Evolutionary conservation across 1,284 basidiomycete genomes (phyloP).

Genomic region (Cryptococcus jaspeensis): DNA sequence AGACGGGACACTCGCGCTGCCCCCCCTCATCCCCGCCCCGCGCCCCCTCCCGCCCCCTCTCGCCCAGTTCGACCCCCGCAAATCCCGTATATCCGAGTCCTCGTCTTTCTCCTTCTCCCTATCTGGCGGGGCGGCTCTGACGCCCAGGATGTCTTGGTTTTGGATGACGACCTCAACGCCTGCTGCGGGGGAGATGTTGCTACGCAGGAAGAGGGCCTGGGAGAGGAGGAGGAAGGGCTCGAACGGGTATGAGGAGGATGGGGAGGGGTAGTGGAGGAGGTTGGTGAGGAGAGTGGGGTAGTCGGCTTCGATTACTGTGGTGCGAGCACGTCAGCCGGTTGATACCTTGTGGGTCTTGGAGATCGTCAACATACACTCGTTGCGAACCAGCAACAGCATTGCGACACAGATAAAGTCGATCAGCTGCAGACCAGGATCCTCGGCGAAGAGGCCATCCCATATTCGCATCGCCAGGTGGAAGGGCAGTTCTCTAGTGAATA

Average conservation of each 20-base stretch:
- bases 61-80: not conserved
- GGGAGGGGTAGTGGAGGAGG: conserved; percentile 74
- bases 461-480: conserved; percentile 67
- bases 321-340: conserved; percentile 11
- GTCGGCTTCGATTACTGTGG: conserved; percentile 74
- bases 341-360: not conserved
- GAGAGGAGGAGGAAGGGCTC: conserved; percentile 65
- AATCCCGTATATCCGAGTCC: not conserved
- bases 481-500: conserved; percentile 86
- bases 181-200: conserved; percentile 67
- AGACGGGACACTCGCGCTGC: not conserved
- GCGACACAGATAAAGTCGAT: conserved; percentile 82
- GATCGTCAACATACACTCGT: conserved; percentile 61
- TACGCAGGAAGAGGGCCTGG: conserved; percentile 75
- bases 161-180: conserved; percentile 74
- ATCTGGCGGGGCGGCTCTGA: conserved; percentile 52
- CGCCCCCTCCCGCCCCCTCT: conserved; percentile 5
- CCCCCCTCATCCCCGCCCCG: not conserved
- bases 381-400: conserved; percentile 88
- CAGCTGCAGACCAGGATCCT: conserved; percentile 66
- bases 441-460: conserved; percentile 90
- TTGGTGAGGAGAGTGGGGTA: conserved; percentile 78
- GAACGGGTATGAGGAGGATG: conserved; percentile 49
- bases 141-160: conserved; percentile 71
- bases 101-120: not conserved